Evolutionary conservation across 345 rosid genomes (phyloP).

Genomic region (Euphorbia pulcherrima): DNA sequence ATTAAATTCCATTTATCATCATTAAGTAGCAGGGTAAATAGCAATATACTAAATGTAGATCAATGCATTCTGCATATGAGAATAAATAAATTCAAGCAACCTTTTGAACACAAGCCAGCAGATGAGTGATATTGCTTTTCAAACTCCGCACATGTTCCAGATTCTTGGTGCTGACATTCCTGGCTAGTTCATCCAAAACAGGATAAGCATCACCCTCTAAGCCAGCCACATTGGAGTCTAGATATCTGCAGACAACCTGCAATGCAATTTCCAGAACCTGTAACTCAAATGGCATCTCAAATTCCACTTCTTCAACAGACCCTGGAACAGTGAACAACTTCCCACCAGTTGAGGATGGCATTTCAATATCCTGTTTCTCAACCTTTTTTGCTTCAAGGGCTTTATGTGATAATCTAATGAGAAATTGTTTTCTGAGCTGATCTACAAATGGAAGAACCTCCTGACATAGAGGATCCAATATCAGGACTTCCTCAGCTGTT

Average conservation of each 20-base stretch:
- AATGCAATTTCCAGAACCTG: slow-evolving; percentile 94
- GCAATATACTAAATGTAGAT: too few relatives aligned
- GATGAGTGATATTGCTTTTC: slow-evolving; percentile 82
- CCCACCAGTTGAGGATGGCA: slow-evolving; percentile 39
- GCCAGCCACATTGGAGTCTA: slow-evolving; percentile 60
- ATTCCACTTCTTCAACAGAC: slow-evolving; percentile 65
- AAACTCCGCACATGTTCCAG: slow-evolving; percentile 86
- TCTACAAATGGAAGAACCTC: slow-evolving; percentile 79
- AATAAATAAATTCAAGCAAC: slow-evolving; percentile 27
- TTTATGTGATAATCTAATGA: slow-evolving; percentile 36
- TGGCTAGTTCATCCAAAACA: slow-evolving; percentile 79
- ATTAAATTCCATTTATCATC: too few relatives aligned
- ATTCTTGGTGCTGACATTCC: slow-evolving; percentile 84
- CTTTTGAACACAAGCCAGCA: slow-evolving; percentile 92
- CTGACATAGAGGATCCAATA: slow-evolving; percentile 68
- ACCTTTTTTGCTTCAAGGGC: slow-evolving; percentile 31
- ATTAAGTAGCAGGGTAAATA: too few relatives aligned
- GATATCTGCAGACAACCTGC: slow-evolving; percentile 64
- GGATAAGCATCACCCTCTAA: slow-evolving; percentile 88
- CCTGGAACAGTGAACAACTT: slow-evolving; percentile 58
- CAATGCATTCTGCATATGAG: neutral
- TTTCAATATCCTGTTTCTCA: slow-evolving; percentile 36
- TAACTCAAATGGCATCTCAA: slow-evolving; percentile 90
- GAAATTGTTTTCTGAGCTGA: slow-evolving; percentile 69
- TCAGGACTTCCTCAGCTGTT: slow-evolving; percentile 73